A percentile compares a stretch with the other conserved stretches of the same genome.
Conservation (phyloP, 2,329 filamentous ascomycete species). For the Waltergamsia citrina region DNA sequence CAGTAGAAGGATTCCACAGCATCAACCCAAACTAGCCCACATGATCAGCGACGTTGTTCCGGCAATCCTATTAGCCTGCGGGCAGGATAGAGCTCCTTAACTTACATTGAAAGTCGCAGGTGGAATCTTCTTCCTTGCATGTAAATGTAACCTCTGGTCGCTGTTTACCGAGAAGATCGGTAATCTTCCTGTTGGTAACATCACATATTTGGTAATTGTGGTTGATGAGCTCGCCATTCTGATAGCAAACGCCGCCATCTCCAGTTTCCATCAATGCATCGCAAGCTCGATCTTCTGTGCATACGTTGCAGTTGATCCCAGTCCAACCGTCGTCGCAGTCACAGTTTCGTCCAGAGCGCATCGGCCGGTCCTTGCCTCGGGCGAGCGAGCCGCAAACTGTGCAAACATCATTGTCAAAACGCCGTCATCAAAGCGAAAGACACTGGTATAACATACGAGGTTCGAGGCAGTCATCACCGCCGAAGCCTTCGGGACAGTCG, state of each 20-base stretch:
- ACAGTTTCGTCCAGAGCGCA: constrained; percentile 64
- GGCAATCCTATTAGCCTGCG: background rate
- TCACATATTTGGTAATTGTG: constrained; percentile 97
- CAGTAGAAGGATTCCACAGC: constrained; percentile 95
- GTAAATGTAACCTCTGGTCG: constrained; percentile 92
- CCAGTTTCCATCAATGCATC: constrained; percentile 77
- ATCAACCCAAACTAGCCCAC: constrained; percentile 78
- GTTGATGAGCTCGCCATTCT: constrained; percentile 80
- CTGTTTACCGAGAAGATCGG: constrained; percentile 73
- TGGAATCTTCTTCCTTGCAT: constrained; percentile 63
- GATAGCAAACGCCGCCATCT: constrained; percentile 82
- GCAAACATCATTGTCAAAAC: background rate
- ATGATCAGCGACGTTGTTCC: constrained; percentile 6
- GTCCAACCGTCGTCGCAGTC: constrained; percentile 89
- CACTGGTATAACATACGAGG: constrained; percentile 46
- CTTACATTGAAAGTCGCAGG: constrained; percentile 93
- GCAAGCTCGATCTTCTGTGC: constrained; percentile 73
- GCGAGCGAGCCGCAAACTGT: constrained; percentile 77
- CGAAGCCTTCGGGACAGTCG: constrained; percentile 83
- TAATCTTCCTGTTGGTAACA: constrained; percentile 91
- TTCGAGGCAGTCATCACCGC: constrained; percentile 84
- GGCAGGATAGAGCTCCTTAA: too few relatives aligned
- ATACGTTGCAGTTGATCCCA: constrained; percentile 98
- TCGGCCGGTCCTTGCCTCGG: constrained; percentile 68
- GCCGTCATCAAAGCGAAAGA: background rate